Evolutionary conservation across 164 flowering plant species (phyloP).

Genomic region (Macadamia integrifolia): DNA sequence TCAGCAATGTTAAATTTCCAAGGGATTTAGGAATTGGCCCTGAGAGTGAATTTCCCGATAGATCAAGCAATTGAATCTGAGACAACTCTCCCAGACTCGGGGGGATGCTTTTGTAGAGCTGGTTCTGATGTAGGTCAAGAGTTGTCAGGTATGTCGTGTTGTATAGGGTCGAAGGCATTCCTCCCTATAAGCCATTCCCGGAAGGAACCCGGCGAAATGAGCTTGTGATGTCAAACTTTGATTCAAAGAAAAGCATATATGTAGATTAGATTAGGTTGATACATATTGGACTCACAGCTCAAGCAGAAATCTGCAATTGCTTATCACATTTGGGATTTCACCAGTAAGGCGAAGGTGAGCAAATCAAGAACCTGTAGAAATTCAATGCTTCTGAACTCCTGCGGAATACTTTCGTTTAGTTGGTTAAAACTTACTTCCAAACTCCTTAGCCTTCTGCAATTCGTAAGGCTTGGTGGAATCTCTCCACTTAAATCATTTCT

Average conservation of each 20-base stretch:
- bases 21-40: constrained; percentile 69
- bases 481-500: constrained; percentile 58
- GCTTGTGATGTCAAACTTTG: constrained; percentile 10
- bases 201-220: constrained; percentile 79
- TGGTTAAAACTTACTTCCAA: constrained; percentile 63
- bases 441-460: constrained; percentile 50
- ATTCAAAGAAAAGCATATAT: constrained; percentile 12
- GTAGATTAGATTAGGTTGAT: constrained; percentile 4
- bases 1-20: constrained; percentile 46
- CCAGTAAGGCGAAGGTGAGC: constrained; percentile 68
- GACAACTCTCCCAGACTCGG: constrained; percentile 47
- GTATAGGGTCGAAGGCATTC: constrained; percentile 56
- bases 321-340: constrained; percentile 49
- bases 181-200: constrained; percentile 68
- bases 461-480: constrained; percentile 48
- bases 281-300: constrained; percentile 65
- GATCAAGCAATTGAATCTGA: constrained; percentile 47
- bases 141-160: constrained; percentile 61
- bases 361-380: constrained; percentile 67
- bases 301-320: constrained; percentile 75
- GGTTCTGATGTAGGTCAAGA: constrained; percentile 71
- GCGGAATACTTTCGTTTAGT: constrained; percentile 63
- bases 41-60: constrained; percentile 62
- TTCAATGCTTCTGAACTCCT: constrained; percentile 58
- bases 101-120: constrained; percentile 70